Conservation (phyloP, 148 eudicot genomes). For the Tetragonia tetragonoides region DNA sequence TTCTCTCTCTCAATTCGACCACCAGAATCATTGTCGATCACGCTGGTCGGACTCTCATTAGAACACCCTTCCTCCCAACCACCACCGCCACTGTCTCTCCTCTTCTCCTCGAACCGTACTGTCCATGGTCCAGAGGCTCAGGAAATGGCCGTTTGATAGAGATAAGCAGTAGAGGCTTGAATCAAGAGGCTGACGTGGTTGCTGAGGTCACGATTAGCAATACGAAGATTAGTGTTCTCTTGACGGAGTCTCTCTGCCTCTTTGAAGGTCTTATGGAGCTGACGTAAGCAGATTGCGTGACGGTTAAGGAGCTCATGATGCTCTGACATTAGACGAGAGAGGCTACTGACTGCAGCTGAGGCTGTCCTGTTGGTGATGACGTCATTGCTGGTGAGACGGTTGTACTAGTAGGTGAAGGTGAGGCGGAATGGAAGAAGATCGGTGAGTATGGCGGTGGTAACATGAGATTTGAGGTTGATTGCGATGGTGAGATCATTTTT, state of each 20-base stretch:
- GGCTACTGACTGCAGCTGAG: slow-evolving; percentile 6
- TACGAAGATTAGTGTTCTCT: slow-evolving; percentile 62
- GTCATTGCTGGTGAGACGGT: no score
- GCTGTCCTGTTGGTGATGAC: not conserved
- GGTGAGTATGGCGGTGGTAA: slow-evolving; percentile 24
- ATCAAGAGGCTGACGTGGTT: slow-evolving; percentile 34
- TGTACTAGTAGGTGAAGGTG: not conserved
- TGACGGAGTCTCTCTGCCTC: slow-evolving; percentile 60
- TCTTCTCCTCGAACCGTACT: slow-evolving; percentile 13
- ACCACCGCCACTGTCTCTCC: slow-evolving; percentile 19
- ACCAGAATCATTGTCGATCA: slow-evolving; percentile 28
- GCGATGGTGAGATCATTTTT: not conserved
- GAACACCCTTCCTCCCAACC: slow-evolving; percentile 25
- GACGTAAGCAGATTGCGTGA: slow-evolving; percentile 34
- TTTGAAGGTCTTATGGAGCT: slow-evolving; percentile 37
- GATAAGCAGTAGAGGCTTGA: slow-evolving; percentile 26
- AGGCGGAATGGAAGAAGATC: slow-evolving; percentile 22
- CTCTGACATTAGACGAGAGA: slow-evolving; percentile 33
- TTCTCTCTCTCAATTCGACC: slow-evolving; percentile 13
- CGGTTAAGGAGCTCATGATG: slow-evolving; percentile 43
- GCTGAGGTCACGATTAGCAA: slow-evolving; percentile 45
- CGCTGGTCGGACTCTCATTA: slow-evolving; percentile 35
- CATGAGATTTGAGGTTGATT: slow-evolving; percentile 11
- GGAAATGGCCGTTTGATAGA: slow-evolving; percentile 3
- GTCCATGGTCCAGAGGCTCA: not conserved